Base-by-base conservation (phyloP, 257 asterid genomes). In the Dorcoceras hygrometricum region DNA sequence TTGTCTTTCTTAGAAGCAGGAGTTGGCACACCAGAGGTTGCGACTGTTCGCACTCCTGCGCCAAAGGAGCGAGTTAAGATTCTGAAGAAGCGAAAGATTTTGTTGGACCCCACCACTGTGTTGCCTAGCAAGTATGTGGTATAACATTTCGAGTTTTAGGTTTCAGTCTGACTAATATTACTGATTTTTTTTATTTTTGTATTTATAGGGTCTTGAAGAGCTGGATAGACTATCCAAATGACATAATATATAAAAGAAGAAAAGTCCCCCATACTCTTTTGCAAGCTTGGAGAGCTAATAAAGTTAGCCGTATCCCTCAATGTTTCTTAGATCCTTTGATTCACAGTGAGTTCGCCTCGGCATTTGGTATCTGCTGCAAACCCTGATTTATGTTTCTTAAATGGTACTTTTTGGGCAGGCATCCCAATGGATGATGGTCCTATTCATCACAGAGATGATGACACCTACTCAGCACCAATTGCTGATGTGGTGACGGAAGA, bases 21-120 rank as follows among this genome's bases (percentile, higher is more conserved):
- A 51, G 58, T 65, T 62, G 73, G 71, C 65, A 71, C 78, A 23
- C 63, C 79, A 23, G 89, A 76, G 59, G 76, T 78, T 27, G 73
- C 78, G 59, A 66, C 78, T 66, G 70, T 93, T 69, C 87, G 27
- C 59, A 90, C 97, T 58, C 97, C 99, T 19, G 95, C 92, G 48
- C 58, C 78, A 59, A 84, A 67, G 73, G 96, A 93, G 76, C 75
- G 64, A 26, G 60, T 68, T 5, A 83, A 72, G 57, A 73, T 77
- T 75, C 68, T 54, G 58, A 85, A 76, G 86, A 90, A 86, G 83
- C 82, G 84, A 53, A 90, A 80, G 77, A 65, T 80, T 70, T 23
- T 77, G 67, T 51, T 73, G 55, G 99, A 88, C 75, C 72, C 28
- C 18, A 63, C 77, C 67, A 39, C 76, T 19, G 73, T 76, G 61